Base-by-base conservation (phyloP, 371 early-diverging fungal genomes). In the Mucor velutinosus region DNA sequence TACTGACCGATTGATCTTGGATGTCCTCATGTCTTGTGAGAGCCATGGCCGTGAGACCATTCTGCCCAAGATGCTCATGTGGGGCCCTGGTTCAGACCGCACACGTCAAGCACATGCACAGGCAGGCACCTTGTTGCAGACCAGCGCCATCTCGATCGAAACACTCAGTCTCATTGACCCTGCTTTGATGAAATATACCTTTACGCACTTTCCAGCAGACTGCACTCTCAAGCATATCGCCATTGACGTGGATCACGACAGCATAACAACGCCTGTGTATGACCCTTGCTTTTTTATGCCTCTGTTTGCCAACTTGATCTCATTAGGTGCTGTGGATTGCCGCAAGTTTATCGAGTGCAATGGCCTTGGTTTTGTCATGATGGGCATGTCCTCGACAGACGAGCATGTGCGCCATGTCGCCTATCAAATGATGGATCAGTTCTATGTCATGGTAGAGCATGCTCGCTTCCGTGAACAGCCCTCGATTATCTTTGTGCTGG, bases 261-360 rank as follows among this genome's bases (percentile, higher is more conserved):
- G 15, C 29, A 10, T 12, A 4, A 12, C 41, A 30, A 4, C 25
- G 4, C 57, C 23, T 19, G 8, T 74, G 12, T 95, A 94, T 64
- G 93, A 93, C 68, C 84, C 87, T 33, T 74, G 80, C 6, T 95
- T 92, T 73, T 83, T 93, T 65, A 69, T 93, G 23, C 92, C 94
- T 1, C 74, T 93, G 15, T 86, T 92, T 73, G 87, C 89, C 0
- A 87, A 83, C 12, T 66, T 82, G 56, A 75, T 93, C 33, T 74
- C 87, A 15, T 75, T 75, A 29, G 88, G 87, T 37, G 79, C 77
- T 5, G 37, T 89, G 5, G 91, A 92, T 30, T 81, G 87, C 64
- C 81, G 88, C 43, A 77, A 77, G 17, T 77, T 89, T 47, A 79
- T 94, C n/a, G 94, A 94, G 60, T 79, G 78, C 55, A 90, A 93